Base-by-base conservation (phyloP, 495 filamentous ascomycete species). In the Collariella sp. region DNA sequence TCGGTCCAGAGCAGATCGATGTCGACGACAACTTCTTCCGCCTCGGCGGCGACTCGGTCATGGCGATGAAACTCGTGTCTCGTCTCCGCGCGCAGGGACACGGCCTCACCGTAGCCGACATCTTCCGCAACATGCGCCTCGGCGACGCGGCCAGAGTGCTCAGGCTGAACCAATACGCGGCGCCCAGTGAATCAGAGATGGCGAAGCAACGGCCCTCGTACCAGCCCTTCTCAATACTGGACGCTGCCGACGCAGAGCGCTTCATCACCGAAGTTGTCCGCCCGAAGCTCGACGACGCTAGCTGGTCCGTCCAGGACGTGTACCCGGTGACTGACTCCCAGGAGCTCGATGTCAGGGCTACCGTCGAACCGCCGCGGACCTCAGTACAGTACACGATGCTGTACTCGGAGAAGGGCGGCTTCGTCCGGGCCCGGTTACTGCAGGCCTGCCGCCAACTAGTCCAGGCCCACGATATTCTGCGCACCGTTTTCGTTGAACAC, bases 1-100 rank as follows among this genome's bases (percentile, higher is more conserved):
- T 57, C 16, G 36, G 29, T 13, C 15, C 20, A 1, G 51, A 45
- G 0, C 42, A 55, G 24, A 76, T 84, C 47, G 67, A 71, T 18
- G 26, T 73, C 35, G 63, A 76, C 20, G 70, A 79, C 55, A 77
- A 70, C 48, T 86, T 86, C 62, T 65, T 85, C 43, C 71, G 65
- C 7, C 66, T 84, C 7, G 83, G 83, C 20, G 83, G 83, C 38
- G 83, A 86, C 56, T 85, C 82, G 0, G 79, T 86, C 39, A 70
- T 76, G 13, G 83, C 82, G 2, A 85, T 86, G 73, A 81, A 79
- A 59, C 67, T 86, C 44, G 83, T 83, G 3, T 50, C 57, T 1
- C 46, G 16, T 19, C 51, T 61, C 22, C 58, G 55, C 23, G 7
- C 22, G 0, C 44, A 56, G 33, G 57, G 57, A 0, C 52, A 56